phyloP scores from a whole-genome alignment of 495 filamentous ascomycete species.

The Penicillium paxilli region DNA sequence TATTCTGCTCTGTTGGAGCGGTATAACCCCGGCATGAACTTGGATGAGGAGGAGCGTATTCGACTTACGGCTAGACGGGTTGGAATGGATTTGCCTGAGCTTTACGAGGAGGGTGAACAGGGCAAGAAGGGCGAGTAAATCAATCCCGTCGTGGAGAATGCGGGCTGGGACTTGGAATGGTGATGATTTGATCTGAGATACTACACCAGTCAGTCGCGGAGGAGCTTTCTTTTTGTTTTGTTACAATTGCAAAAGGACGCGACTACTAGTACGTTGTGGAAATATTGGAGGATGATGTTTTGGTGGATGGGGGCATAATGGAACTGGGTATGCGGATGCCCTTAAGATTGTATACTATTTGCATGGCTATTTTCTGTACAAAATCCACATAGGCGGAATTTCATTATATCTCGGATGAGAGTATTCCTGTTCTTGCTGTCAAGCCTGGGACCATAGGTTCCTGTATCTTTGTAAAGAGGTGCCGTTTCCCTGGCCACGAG shows the following conservation, averaged over 20 bases:
- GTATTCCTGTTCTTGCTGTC: neutral
- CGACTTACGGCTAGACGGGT: slow-evolving; percentile 82
- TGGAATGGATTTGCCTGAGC: slow-evolving; percentile 77
- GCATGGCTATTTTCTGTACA: slow-evolving; percentile 1
- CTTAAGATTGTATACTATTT: slow-evolving; percentile 8
- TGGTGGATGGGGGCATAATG: neutral
- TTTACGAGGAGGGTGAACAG: slow-evolving; percentile 23
- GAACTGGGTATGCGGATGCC: neutral
- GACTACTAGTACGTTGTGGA: neutral
- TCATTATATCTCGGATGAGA: neutral
- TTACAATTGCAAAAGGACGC: too few relatives aligned
- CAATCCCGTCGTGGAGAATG: neutral
- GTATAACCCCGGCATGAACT: slow-evolving; percentile 87
- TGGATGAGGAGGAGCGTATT: slow-evolving; percentile 84
- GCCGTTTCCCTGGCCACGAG: too few relatives aligned
- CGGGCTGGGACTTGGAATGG: too few relatives aligned
- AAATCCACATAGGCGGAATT: neutral
- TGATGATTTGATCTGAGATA: too few relatives aligned
- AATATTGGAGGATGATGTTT: too few relatives aligned
- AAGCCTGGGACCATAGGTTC: neutral
- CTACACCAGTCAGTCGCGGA: too few relatives aligned
- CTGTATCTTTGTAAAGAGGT: neutral
- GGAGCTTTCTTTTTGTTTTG: too few relatives aligned
- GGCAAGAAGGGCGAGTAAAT: slow-evolving; percentile 5
- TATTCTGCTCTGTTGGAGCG: slow-evolving; percentile 80